Evolutionary conservation across 352 stramenopile genomes (phyloP).

Genomic region (Pythium phragmiticola): DNA sequence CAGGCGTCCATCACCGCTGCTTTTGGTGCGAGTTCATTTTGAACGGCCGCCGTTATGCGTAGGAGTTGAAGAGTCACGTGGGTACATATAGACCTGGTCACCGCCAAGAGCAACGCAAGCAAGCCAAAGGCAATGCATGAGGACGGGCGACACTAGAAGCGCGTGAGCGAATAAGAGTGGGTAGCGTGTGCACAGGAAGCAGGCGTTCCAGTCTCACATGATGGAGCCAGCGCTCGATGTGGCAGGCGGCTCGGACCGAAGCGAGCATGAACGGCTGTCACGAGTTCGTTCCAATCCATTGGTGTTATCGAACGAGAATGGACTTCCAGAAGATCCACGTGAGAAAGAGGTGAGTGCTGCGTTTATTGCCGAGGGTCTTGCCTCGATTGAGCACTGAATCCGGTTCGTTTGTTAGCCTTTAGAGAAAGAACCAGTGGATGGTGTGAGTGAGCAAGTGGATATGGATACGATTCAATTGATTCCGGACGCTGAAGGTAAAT

Average conservation of each 20-base stretch:
- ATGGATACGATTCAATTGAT: conserved; percentile 5
- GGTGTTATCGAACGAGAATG: neutral
- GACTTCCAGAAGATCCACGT: neutral
- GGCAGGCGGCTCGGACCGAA: neutral
- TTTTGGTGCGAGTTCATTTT: neutral
- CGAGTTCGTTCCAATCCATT: neutral
- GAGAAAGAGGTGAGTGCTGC: neutral
- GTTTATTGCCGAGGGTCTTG: neutral
- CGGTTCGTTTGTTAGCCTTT: neutral
- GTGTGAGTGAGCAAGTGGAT: neutral
- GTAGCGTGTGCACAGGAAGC: neutral
- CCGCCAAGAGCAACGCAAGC: neutral
- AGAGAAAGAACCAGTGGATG: neutral
- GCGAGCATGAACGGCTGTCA: neutral
- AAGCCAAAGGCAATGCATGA: neutral
- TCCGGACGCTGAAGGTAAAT: neutral
- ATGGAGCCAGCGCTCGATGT: neutral
- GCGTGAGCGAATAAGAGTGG: neutral
- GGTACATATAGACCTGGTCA: neutral
- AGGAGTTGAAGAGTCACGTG: conserved; percentile 8
- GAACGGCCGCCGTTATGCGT: conserved; percentile 12
- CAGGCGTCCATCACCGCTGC: neutral
- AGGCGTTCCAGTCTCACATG: neutral
- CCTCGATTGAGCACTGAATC: neutral
- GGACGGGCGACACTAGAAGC: neutral